These are phyloP conservation scores for Boletellus ananas DNA, from an alignment of 768 basidiomycete species.

Conservation along the genomic window DNA sequence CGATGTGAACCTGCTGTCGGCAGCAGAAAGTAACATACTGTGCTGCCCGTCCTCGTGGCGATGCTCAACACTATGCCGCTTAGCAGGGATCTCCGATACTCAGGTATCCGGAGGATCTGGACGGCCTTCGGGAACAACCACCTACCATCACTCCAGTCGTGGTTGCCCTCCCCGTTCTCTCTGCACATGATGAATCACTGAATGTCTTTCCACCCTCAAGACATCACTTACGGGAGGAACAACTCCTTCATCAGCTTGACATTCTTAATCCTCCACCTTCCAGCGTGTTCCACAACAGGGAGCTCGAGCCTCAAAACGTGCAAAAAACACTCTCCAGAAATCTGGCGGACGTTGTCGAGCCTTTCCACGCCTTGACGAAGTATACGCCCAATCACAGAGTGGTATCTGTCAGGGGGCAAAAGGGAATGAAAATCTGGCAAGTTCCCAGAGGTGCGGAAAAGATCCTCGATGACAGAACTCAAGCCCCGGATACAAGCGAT, in stretches of 20 bases:
- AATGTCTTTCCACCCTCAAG: neutral
- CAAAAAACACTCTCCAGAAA: constrained; percentile 62
- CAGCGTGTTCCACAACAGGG: constrained; percentile 39
- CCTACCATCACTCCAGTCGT: constrained; percentile 64
- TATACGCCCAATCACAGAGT: constrained; percentile 57
- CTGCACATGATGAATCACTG: constrained; percentile 20
- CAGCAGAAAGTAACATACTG: constrained; percentile 47
- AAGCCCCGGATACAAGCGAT: constrained; percentile 70
- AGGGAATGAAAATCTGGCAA: constrained; percentile 51
- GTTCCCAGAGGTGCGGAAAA: constrained; percentile 44
- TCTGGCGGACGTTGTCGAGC: constrained; percentile 85
- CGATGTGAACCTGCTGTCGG: constrained; percentile 11
- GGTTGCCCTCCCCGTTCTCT: constrained; percentile 29
- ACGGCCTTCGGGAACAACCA: constrained; percentile 77
- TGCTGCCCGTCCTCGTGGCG: constrained; percentile 80
- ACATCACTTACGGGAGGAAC: constrained; percentile 45
- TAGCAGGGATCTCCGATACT: constrained; percentile 62
- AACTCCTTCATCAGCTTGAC: constrained; percentile 46
- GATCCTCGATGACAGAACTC: constrained; percentile 45
- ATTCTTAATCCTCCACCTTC: constrained; percentile 52
- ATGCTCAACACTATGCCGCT: constrained; percentile 74
- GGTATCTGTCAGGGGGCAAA: constrained; percentile 56
- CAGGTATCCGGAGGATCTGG: constrained; percentile 55
- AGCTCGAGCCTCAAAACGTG: constrained; percentile 45
- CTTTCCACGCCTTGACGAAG: constrained; percentile 89